Conservation (phyloP, 179 eudicot species). For the Beta corolliflora region DNA sequence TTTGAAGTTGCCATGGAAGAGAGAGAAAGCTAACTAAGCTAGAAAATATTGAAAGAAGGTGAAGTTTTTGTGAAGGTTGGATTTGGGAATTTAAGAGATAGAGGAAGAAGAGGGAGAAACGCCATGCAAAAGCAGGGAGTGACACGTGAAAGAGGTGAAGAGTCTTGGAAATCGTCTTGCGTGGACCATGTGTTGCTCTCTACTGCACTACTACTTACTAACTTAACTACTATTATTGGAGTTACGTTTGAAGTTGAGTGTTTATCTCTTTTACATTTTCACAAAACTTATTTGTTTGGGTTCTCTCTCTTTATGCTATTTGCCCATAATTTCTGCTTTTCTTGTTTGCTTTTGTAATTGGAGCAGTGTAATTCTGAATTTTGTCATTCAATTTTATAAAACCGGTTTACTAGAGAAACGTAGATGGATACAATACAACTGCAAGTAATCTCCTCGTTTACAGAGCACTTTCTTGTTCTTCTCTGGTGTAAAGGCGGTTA, state of each 20-base stretch:
- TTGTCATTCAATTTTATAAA: background rate
- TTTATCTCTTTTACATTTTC: conserved; percentile 6
- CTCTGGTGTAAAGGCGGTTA: background rate
- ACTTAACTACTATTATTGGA: background rate
- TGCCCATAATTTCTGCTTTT: conserved; percentile 3
- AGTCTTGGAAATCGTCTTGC: background rate
- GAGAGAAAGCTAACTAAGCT: background rate
- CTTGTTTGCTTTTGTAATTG: conserved; percentile 11
- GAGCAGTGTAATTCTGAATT: background rate
- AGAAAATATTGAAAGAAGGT: too few species aligned
- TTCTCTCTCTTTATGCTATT: conserved; percentile 16
- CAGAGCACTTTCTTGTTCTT: background rate
- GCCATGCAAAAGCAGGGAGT: conserved; percentile 40
- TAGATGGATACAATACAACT: background rate
- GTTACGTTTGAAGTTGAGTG: conserved; percentile 3
- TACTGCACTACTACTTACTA: too few species aligned
- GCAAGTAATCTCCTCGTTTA: background rate
- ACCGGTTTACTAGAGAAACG: background rate
- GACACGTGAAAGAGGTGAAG: conserved; percentile 40
- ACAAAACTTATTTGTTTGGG: too few species aligned
- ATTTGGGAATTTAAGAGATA: background rate
- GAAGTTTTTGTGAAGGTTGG: too few species aligned
- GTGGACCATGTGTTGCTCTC: conserved; percentile 14
- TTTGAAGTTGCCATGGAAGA: background rate
- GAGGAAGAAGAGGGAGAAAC: conserved; percentile 10